Base-by-base conservation (phyloP, 2,329 filamentous ascomycete genomes). In the Alternaria ethzedia region DNA sequence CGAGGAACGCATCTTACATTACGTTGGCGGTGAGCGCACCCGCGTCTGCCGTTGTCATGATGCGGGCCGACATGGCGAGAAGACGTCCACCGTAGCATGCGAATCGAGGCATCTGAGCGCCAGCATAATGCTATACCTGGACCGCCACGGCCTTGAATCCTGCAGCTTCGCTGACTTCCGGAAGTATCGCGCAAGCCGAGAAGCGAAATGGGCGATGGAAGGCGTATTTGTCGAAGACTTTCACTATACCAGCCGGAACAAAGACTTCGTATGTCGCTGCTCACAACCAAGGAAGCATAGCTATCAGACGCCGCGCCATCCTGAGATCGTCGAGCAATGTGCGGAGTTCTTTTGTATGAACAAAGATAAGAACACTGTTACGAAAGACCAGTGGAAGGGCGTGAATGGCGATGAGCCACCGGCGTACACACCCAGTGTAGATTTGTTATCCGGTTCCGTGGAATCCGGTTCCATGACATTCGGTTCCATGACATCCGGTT, bases 181-280 rank as follows among this genome's bases (percentile, higher is more conserved):
- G 12, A 43, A 26, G 10, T 64, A 47, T 20, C 11, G 30, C 25
- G 13, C 52, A 21, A n/a, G 30, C 5, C 44, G 43, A 6, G 46
- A 68, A 20, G 45, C 12, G 1, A 12, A 41, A 11, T 69, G 65
- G 65, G 43, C 26, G 5, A 21, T 45, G 7, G 20, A 64, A 5
- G 60, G 47, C 8, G 57, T 69, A 4, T 25, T 51, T 6, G 30
- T 63, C 11, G 49, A 59, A 20, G 20, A 51, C 4, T 67, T 73
- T 13, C 71, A 73, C 23, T 73, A 72, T 32, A 55, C 64, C 4
- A 62, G 17, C 7, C 41, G 23, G 2, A 12, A 58, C 1, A 72
- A 71, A 36, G 23, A 51, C 9, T 11, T 60, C 6, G 65, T 73
- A 0, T 73, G 71, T 28, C 70, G 70, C 21, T 73, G 71, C 32